phyloP scores from a whole-genome alignment of 2,329 filamentous ascomycete genomes.

The Fusarium transvaalense region DNA sequence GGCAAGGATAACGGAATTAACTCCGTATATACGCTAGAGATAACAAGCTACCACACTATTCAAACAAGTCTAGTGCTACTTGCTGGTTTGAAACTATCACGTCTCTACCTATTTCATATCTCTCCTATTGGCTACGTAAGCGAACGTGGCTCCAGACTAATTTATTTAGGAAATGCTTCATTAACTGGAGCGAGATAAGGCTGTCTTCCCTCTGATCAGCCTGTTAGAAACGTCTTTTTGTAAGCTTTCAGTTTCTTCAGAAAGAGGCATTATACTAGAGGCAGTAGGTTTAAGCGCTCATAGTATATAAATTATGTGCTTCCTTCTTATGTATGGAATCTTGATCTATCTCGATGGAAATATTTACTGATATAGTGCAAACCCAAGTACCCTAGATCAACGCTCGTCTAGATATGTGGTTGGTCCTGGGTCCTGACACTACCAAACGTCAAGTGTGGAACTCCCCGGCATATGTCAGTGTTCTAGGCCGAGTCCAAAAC shows the following conservation, averaged over 20 bases:
- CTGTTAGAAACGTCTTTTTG: too few relatives aligned
- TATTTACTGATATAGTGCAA: too few relatives aligned
- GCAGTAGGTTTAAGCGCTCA: too few relatives aligned
- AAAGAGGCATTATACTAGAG: too few relatives aligned
- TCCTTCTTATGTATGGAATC: too few relatives aligned
- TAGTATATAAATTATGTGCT: too few relatives aligned
- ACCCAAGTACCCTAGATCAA: not conserved
- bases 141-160: not conserved
- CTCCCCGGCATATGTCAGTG: not conserved
- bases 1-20: not conserved
- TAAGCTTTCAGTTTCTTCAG: too few relatives aligned
- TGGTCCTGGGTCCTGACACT: constrained; percentile 2
- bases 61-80: not conserved
- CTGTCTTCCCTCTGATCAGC: too few relatives aligned
- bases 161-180: not conserved
- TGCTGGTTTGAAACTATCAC: not conserved
- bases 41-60: not conserved
- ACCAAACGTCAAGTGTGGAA: not conserved
- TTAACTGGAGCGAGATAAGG: not conserved
- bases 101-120: too few relatives aligned
- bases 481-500: not conserved
- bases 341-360: too few relatives aligned
- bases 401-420: not conserved
- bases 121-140: not conserved
- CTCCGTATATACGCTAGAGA: not conserved